Evolutionary conservation across 2,329 filamentous ascomycete species (phyloP).

Genomic region (Ophiostoma perfectum): DNA sequence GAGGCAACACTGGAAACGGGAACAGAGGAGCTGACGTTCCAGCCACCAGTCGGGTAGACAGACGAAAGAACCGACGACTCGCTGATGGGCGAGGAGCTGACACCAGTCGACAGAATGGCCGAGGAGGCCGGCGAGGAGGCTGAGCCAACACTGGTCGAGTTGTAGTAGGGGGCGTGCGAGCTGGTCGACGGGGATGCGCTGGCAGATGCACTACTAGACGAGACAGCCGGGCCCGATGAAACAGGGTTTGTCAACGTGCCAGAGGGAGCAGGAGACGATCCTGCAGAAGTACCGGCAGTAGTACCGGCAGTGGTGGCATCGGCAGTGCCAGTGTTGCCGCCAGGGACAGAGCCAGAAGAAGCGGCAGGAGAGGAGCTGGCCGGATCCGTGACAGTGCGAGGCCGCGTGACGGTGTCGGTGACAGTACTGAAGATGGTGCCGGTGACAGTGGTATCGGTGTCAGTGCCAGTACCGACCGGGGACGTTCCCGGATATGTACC

Average conservation of each 20-base stretch:
- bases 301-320: neutral
- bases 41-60: no score
- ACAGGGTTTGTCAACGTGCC: neutral
- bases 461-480: neutral
- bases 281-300: neutral
- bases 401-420: neutral
- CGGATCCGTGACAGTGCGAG: neutral
- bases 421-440: neutral
- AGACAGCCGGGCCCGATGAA: neutral
- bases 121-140: conserved; percentile 1
- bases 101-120: conserved; percentile 1
- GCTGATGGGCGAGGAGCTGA: neutral
- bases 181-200: neutral
- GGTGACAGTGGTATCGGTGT: neutral
- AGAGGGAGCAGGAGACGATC: neutral
- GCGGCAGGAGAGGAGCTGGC: neutral
- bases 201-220: neutral
- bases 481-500: no score
- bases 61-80: no score
- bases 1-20: no score
- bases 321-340: neutral
- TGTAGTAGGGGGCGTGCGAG: conserved; percentile 2
- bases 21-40: no score
- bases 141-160: neutral
- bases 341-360: neutral